phyloP scores from a whole-genome alignment of 2,329 filamentous ascomycete species.

The Stagonosporopsis tanaceti region DNA sequence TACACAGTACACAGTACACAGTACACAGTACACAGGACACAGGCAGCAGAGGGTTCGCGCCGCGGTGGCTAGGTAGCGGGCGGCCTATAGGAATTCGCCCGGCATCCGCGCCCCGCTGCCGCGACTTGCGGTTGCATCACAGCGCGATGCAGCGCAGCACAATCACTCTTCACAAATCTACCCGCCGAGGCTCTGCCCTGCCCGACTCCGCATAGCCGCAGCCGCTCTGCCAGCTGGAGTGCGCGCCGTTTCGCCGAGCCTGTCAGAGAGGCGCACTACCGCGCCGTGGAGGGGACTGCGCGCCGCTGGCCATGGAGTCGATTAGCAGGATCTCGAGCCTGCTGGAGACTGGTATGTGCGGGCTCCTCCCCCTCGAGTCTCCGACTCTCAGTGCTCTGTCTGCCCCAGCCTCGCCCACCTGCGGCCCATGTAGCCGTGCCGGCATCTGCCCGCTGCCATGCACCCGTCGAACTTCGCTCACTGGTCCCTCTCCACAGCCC shows the following conservation, averaged over 20 bases:
- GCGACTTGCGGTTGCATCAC: slow-evolving; percentile 19
- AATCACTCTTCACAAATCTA: slow-evolving; percentile 32
- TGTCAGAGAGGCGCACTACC: slow-evolving; percentile 25
- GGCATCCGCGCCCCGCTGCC: slow-evolving; percentile 10
- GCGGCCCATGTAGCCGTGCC: slow-evolving; percentile 3
- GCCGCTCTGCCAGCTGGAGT: slow-evolving; percentile 23
- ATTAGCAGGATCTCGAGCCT: slow-evolving; percentile 92
- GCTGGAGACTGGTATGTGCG: slow-evolving; percentile 82
- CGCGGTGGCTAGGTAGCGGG: background rate
- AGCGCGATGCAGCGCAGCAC: slow-evolving; percentile 32
- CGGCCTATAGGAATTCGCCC: slow-evolving; percentile 13
- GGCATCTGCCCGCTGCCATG: slow-evolving; percentile 29
- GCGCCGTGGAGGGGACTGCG: slow-evolving; percentile 12
- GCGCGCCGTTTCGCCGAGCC: slow-evolving; percentile 2
- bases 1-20: too few relatives aligned
- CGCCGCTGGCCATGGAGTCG: slow-evolving; percentile 77
- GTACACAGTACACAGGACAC: too few relatives aligned
- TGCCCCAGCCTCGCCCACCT: background rate
- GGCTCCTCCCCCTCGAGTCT: background rate
- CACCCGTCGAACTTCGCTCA: slow-evolving; percentile 51
- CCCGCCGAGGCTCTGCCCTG: slow-evolving; percentile 24
- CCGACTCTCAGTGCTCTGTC: background rate
- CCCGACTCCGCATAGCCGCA: slow-evolving; percentile 37
- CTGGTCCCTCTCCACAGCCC: slow-evolving; percentile 67
- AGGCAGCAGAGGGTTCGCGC: background rate